Evolutionary conservation across 805 yeast genomes (phyloP), one percentile per base, ranked within the genome.

Genomic region (Candida chilensis): DNA sequence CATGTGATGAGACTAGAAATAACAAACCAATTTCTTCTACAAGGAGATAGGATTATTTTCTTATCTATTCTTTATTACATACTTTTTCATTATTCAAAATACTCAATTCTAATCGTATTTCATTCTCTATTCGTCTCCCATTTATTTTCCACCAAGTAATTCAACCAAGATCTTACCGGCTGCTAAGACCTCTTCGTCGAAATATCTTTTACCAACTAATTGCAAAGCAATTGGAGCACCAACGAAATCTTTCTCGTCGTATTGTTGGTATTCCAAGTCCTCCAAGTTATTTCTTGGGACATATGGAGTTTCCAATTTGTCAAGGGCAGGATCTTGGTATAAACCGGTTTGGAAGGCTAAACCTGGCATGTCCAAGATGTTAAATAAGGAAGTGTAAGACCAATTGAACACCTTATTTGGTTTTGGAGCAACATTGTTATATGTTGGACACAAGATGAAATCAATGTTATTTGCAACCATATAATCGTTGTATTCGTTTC

Each of bases 321-420:
- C 87, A 24, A 66, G 37, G 5, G 37, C 36, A 18, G 77, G 71
- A 48, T 78, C 83, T 45, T 67, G 81, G 39, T 50, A 57, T 39
- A 76, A 52, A 7, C 82, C 74, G 4, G 84, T 67, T 42, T 81
- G 86, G 54, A 74, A 60, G 2, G 67, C 63, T 36, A 78, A 70
- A 24, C 77, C 71, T 25, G 94, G 87, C 45, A 73, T 63, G 50
- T 83, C 94, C 38, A 80, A 52, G 34, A 81, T 47, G 54, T 82
- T 82, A 71, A 75, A 83, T 37, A 79, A 63, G 2, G 86, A 57
- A 5, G 90, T 80, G 60, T 83, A 83, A 3, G 88, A 81, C 88
- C 92, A 83, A 53, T 79, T 79, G 49, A 69, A 71, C 5, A 79
- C 67, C 30, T 67, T 62, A 28, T 68, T 71, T 15, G 80, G 72